These are phyloP conservation scores for Pezicula carpinea DNA, from an alignment of 2,329 filamentous ascomycete species.

Conservation along the genomic window DNA sequence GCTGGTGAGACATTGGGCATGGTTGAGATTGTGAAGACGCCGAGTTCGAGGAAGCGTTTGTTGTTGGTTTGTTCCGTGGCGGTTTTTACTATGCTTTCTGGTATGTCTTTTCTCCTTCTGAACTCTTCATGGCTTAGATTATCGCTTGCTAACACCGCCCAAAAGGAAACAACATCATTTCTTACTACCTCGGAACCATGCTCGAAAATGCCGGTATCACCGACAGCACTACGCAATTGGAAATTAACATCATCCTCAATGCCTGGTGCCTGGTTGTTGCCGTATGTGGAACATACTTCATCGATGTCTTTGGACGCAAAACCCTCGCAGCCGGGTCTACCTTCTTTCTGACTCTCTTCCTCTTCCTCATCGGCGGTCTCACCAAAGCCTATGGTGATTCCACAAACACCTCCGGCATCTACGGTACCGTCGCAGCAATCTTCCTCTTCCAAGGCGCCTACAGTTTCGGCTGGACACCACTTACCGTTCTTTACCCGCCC, in stretches of 20 bases:
- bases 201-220: slow-evolving; percentile 1
- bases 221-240: not conserved
- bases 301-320: slow-evolving; percentile 39
- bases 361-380: slow-evolving; percentile 49
- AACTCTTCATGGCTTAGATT: not conserved
- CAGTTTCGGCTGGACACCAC: slow-evolving; percentile 43
- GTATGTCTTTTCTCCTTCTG: not conserved
- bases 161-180: slow-evolving; percentile 1
- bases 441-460: slow-evolving; percentile 50
- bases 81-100: slow-evolving; percentile 1
- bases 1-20: slow-evolving; percentile 31
- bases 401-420: slow-evolving; percentile 1
- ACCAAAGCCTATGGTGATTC: slow-evolving; percentile 34
- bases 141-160: slow-evolving; percentile 23
- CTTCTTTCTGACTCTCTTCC: slow-evolving; percentile 34
- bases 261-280: slow-evolving; percentile 41
- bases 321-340: slow-evolving; percentile 36
- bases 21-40: slow-evolving; percentile 28
- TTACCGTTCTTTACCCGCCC: slow-evolving; percentile 43
- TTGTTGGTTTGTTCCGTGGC: not conserved
- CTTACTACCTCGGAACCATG: slow-evolving; percentile 1
- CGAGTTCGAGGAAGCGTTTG: not conserved
- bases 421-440: slow-evolving; percentile 37
- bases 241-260: slow-evolving; percentile 44
- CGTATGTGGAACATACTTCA: slow-evolving; percentile 38